Evolutionary conservation across 306 rosid species (phyloP), one percentile per base, ranked within the genome.

Genomic region (Gastrolobium bilobum): DNA sequence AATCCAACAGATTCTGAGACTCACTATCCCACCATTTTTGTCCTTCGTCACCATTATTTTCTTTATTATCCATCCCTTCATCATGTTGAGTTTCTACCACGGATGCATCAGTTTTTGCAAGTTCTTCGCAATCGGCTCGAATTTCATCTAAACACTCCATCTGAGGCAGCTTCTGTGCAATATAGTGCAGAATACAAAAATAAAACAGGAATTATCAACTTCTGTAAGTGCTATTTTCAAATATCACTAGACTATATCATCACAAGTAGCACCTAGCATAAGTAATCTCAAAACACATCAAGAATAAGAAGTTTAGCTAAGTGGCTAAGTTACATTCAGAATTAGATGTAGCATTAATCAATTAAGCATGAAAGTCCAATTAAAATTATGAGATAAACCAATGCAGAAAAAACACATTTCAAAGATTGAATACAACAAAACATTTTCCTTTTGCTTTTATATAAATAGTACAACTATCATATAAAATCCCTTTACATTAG

Each of bases 11-110:
- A 83, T 87, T 71, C 85, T 94, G 98, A 10, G 98, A 91, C 85
- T 90, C 96, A 43, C 94, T 90, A 15, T 94, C 97, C 91, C 91
- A 91, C 98, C 96, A 94, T 72, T 81, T 87, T 47, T 89, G 83
- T 40, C 86, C 94, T 73, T 90, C 98, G 4, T 81, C 90, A 6
- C 53, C 80, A 47, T 57, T 60, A 79, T 79, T 79, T 83, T 86
- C 96, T 4, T 77, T 51, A 15, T 76, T 20, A 56, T 83, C 73
- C 10, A 44, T 15, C 42, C 34, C 86, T 78, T 89, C 86, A 59
- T 64, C 70, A 20, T 35, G 46, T 63, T 76, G 73, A 61, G 72
- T 77, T 52, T 74, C 90, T 39, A 40, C 53, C 54, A 56, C 61
- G 15, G 69, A 73, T 58, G 58, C 37, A 68, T 88, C 89, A 62